Base-by-base conservation (phyloP, 2,329 filamentous ascomycete species). In the Penicillium glabrum region DNA sequence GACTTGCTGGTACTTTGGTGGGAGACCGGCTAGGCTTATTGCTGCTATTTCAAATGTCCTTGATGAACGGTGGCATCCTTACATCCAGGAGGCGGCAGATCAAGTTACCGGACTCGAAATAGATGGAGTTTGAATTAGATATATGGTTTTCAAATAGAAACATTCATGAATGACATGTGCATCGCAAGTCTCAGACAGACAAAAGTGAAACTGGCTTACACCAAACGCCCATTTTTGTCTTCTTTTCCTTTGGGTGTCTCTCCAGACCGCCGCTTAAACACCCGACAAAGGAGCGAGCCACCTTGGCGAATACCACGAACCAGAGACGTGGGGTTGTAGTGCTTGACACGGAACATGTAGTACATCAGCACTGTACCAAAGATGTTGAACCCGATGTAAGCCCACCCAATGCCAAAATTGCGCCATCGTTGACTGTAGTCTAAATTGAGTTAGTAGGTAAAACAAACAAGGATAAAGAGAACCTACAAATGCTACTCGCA, bases 351-450 rank as follows among this genome's bases (percentile, higher is more conserved):
- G 61, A 76, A 72, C 53, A 74, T 55, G 61, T 77, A 87, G 67
- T 87, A 88, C 35, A 87, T 67, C 3, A 76, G 69, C 43, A 87
- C 69, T 0, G 84, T 83, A 0, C 77, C 83, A 29, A 71, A 70
- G n/a, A 86, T 70, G 66, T 88, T 88, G 68, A 87, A 84, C 13
- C 78, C 68, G 54, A 86, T 79, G 58, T 83, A 88, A 0, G 78
- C 80, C 77, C 82, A 86, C 51, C 86, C 73, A 26, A 89, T 72
- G 1, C 86, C 88, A 67, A 87, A 88, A 69, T 91, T 88, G 56
- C 87, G 81, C 87, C 87, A 91, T 26, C 86, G 76, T 27, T 89
- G 76, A 27, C 61, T 69, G 68, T 87, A 90, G 57, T 78, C 68
- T 54, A 41, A 47, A 48, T 14, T 6, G 4, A 33, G 27, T 63